Conservation (phyloP, 1,284 basidiomycete genomes). For the Irpex sp. region DNA sequence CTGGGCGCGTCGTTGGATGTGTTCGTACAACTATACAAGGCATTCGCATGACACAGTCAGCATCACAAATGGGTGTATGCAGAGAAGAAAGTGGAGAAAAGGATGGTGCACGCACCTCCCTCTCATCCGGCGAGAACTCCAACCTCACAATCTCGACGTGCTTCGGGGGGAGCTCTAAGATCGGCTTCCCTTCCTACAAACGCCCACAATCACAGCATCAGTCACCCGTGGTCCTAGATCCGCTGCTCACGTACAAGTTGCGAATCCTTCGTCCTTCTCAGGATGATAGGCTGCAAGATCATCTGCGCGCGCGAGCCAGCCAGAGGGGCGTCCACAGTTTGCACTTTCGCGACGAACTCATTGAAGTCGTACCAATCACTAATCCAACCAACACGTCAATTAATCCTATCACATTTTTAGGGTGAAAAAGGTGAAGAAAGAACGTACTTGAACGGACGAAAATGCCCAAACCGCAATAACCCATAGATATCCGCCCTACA, state of each 20-base stretch:
- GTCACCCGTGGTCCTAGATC: too few species aligned
- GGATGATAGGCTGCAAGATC: slow-evolving; percentile 53
- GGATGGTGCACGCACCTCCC: slow-evolving; percentile 37
- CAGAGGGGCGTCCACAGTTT: slow-evolving; percentile 49
- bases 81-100: too few species aligned
- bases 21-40: slow-evolving; percentile 50
- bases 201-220: too few species aligned
- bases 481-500: slow-evolving; percentile 65
- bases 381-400: not conserved
- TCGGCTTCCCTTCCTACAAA: slow-evolving; percentile 49
- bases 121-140: slow-evolving; percentile 58
- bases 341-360: slow-evolving; percentile 48
- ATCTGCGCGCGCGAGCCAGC: slow-evolving; percentile 55
- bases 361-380: slow-evolving; percentile 61
- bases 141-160: slow-evolving; percentile 54
- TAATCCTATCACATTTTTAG: not conserved
- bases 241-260: slow-evolving; percentile 29
- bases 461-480: slow-evolving; percentile 60
- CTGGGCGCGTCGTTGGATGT: slow-evolving; percentile 51
- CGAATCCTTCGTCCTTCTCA: slow-evolving; percentile 61
- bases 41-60: not conserved
- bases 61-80: not conserved
- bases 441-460: slow-evolving; percentile 56
- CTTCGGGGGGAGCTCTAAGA: slow-evolving; percentile 57
- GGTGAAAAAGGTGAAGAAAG: not conserved